Percentiles rank a stretch among this genome's conserved stretches.
Conservation (phyloP, 768 basidiomycete species). For the Panus rudis region DNA sequence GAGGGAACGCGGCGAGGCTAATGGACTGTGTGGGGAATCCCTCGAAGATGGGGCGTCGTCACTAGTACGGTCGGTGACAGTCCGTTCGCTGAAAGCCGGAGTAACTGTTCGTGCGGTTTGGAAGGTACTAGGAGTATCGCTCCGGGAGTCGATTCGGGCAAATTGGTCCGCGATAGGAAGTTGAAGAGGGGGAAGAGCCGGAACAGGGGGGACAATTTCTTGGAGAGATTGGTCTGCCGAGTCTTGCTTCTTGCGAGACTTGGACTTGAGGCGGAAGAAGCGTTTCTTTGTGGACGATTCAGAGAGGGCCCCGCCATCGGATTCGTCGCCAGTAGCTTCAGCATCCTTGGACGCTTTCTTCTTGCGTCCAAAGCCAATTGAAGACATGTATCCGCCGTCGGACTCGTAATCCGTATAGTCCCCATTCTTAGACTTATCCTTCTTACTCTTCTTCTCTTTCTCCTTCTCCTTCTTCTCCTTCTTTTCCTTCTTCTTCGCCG, state of each 20-base stretch:
- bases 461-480: slow-evolving; percentile 22
- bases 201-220: slow-evolving; percentile 10
- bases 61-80: not conserved
- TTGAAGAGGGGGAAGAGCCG: slow-evolving; percentile 7
- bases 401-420: slow-evolving; percentile 24
- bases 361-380: slow-evolving; percentile 11
- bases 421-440: slow-evolving; percentile 12
- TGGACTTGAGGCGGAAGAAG: slow-evolving; percentile 19
- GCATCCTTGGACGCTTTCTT: slow-evolving; percentile 13
- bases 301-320: slow-evolving; percentile 25
- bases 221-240: slow-evolving; percentile 2
- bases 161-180: slow-evolving; percentile 4
- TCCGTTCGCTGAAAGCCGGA: not conserved
- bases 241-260: slow-evolving; percentile 10
- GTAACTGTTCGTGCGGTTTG: not conserved
- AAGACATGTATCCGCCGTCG: slow-evolving; percentile 24
- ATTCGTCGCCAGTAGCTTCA: slow-evolving; percentile 18
- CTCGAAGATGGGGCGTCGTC: not conserved
- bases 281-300: slow-evolving; percentile 25
- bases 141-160: slow-evolving; percentile 1
- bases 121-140: not conserved
- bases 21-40: not conserved
- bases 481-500: slow-evolving; percentile 18
- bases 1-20: slow-evolving; percentile 11
- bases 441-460: slow-evolving; percentile 13